phyloP scores from a whole-genome alignment of 2,329 filamentous ascomycete genomes.

The Leptographium lundbergii region DNA sequence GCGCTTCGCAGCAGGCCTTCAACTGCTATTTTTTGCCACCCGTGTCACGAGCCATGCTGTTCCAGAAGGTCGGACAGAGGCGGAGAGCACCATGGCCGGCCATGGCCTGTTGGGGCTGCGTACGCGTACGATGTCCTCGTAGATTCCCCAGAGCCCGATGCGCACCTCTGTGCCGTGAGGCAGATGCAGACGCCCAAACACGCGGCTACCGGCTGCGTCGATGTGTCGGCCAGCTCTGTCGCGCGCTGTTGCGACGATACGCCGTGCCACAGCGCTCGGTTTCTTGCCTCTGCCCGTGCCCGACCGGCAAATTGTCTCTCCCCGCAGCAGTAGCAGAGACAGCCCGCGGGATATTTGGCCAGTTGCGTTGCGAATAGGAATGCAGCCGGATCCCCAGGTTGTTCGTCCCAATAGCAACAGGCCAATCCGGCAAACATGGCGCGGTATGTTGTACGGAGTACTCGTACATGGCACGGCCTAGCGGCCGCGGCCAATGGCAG shows the following conservation, averaged over 20 bases:
- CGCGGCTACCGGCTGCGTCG: neutral
- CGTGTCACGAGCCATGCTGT: neutral
- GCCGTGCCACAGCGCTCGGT: neutral
- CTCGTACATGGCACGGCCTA: neutral
- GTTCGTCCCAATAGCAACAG: slow-evolving; percentile 8
- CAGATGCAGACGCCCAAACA: neutral
- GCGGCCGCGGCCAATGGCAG: neutral
- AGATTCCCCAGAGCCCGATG: neutral
- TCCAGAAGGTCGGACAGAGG: slow-evolving; percentile 1
- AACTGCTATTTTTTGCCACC: neutral
- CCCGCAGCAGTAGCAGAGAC: slow-evolving; percentile 7
- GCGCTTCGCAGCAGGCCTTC: neutral
- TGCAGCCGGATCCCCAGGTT: slow-evolving; percentile 10
- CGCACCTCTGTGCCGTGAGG: neutral
- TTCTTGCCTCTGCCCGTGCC: neutral
- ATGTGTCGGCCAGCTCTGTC: neutral
- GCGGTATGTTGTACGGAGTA: neutral
- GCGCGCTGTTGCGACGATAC: neutral
- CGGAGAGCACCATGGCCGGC: neutral
- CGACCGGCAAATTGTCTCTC: neutral
- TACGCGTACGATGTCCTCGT: neutral
- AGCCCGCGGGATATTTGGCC: slow-evolving; percentile 8
- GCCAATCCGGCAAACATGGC: slow-evolving; percentile 3
- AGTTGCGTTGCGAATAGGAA: slow-evolving; percentile 9
- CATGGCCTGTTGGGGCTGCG: neutral